phyloP scores from a whole-genome alignment of 1,284 basidiomycete genomes.

The Cutaneotrichosporon spelunceum region DNA sequence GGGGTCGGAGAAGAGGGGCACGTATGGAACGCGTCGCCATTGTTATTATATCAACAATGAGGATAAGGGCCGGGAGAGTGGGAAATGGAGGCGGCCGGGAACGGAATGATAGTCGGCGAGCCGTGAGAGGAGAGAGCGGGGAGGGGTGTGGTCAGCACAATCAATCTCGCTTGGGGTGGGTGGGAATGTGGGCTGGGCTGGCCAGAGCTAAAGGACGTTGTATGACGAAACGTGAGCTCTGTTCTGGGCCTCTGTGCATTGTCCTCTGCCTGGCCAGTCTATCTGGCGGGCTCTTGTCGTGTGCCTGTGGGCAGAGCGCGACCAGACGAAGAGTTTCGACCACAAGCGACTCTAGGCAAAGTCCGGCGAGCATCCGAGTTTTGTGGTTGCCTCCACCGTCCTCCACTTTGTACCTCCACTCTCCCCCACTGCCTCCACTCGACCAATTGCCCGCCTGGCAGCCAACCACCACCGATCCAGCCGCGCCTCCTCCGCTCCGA shows the following conservation, averaged over 20 bases:
- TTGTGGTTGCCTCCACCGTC: background rate
- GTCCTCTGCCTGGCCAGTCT: no score
- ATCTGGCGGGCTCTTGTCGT: no score
- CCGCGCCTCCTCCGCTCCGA: background rate
- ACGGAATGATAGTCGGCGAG: background rate
- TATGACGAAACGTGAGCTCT: background rate
- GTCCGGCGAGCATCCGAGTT: no score
- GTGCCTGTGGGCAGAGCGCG: no score
- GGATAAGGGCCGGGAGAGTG: background rate
- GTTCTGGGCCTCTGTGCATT: background rate
- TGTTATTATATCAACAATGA: conserved; percentile 1
- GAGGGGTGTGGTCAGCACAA: background rate
- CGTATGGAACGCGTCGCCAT: conserved; percentile 2
- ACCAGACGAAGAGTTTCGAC: no score
- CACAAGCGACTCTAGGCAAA: background rate
- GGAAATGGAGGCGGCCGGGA: background rate
- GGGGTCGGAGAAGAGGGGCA: background rate
- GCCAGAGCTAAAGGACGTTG: background rate
- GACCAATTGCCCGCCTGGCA: background rate
- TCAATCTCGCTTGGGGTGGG: background rate
- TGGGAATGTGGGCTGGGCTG: background rate
- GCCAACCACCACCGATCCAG: no score
- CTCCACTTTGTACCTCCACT: conserved; percentile 1
- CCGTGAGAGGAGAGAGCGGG: background rate
- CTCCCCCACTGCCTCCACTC: background rate